Evolutionary conservation across 148 eudicot species (phyloP).

Genomic region (Arbutus unedo): DNA sequence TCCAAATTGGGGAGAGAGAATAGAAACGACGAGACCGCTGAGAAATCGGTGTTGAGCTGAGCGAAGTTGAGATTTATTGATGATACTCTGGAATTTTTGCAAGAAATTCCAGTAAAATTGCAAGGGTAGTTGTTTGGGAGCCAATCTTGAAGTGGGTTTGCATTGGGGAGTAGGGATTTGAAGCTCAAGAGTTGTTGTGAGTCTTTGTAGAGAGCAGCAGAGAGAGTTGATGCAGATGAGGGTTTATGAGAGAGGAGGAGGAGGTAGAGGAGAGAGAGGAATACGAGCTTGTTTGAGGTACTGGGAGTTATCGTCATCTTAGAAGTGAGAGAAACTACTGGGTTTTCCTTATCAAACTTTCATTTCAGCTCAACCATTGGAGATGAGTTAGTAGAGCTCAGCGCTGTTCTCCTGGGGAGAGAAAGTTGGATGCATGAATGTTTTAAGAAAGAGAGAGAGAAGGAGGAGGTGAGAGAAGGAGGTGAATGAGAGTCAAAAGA

Average conservation of each 20-base stretch:
- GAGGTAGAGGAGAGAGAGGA: slow-evolving; percentile 8
- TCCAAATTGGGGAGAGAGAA: slow-evolving; percentile 37
- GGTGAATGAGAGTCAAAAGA: slow-evolving; percentile 39
- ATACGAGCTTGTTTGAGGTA: not conserved
- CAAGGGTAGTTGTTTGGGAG: slow-evolving; percentile 41
- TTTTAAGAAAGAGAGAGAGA: not conserved
- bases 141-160: slow-evolving; percentile 55
- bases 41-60: slow-evolving; percentile 41
- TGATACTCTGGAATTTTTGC: slow-evolving; percentile 47
- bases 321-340: not conserved
- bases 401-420: not conserved
- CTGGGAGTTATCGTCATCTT: slow-evolving; percentile 25
- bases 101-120: slow-evolving; percentile 60
- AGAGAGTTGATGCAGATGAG: slow-evolving; percentile 21
- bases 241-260: slow-evolving; percentile 10
- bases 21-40: slow-evolving; percentile 32
- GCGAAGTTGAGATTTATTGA: slow-evolving; percentile 43
- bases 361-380: slow-evolving; percentile 28
- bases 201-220: slow-evolving; percentile 29
- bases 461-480: slow-evolving; percentile 22
- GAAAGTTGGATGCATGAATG: not conserved
- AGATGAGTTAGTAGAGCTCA: not conserved
- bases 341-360: slow-evolving; percentile 1
- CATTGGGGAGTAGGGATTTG: slow-evolving; percentile 55
- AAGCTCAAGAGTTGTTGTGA: slow-evolving; percentile 53